Evolutionary conservation across 1,139 yeast species (phyloP).

Genomic region (Candida sp.): DNA sequence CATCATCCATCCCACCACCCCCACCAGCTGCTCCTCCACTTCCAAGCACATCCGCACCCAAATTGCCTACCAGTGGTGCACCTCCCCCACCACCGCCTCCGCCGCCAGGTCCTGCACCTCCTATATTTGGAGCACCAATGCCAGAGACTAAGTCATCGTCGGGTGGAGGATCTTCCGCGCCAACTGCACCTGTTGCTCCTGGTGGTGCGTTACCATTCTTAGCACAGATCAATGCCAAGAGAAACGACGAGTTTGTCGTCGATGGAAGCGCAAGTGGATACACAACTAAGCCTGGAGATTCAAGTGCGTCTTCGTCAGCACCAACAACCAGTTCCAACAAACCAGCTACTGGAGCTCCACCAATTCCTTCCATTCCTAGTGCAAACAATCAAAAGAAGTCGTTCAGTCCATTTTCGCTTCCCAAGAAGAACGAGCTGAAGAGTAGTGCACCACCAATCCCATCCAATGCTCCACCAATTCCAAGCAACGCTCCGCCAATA

Average conservation of each 20-base stretch:
- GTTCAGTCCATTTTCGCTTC: slow-evolving; percentile 13
- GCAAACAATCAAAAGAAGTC: neutral
- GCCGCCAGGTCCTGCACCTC: slow-evolving; percentile 21
- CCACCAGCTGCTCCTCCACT: slow-evolving; percentile 15
- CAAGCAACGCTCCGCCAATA: slow-evolving; percentile 12
- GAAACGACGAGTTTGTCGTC: slow-evolving; percentile 40
- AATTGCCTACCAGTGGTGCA: slow-evolving; percentile 3
- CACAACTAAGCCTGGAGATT: slow-evolving; percentile 20
- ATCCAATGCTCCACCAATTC: slow-evolving; percentile 13
- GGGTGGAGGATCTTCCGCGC: slow-evolving; percentile 17
- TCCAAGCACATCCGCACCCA: slow-evolving; percentile 10
- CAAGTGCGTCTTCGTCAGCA: slow-evolving; percentile 21
- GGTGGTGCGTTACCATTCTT: slow-evolving; percentile 45
- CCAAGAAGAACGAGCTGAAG: slow-evolving; percentile 6
- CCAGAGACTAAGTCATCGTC: slow-evolving; percentile 7
- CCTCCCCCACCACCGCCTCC: slow-evolving; percentile 21
- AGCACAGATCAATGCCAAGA: slow-evolving; percentile 44
- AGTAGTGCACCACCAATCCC: slow-evolving; percentile 11
- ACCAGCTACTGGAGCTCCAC: neutral
- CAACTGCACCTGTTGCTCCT: slow-evolving; percentile 17
- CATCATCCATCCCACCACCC: slow-evolving; percentile 17
- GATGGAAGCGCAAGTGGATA: slow-evolving; percentile 27
- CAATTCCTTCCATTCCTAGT: slow-evolving; percentile 8
- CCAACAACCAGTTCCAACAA: slow-evolving; percentile 13
- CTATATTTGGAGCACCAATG: slow-evolving; percentile 15